Conservation (phyloP, 805 yeast species). For the Barnettozyma siamensis region DNA sequence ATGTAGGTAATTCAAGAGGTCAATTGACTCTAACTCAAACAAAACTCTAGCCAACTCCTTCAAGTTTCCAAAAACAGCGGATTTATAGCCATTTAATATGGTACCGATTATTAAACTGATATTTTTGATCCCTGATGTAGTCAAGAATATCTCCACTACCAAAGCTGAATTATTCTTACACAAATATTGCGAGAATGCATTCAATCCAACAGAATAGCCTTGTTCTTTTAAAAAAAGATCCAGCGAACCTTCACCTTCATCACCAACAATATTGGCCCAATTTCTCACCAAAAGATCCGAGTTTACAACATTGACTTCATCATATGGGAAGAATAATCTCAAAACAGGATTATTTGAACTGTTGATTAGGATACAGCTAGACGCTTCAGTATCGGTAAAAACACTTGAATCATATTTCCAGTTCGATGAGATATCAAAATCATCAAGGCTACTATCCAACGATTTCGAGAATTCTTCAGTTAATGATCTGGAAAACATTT, state of each 20-base stretch:
- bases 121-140: slow-evolving; percentile 39
- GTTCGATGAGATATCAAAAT: slow-evolving; percentile 14
- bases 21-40: slow-evolving; percentile 43
- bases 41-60: slow-evolving; percentile 34
- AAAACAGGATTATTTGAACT: slow-evolving; percentile 30
- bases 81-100: slow-evolving; percentile 26
- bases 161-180: slow-evolving; percentile 34
- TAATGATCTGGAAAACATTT: slow-evolving; percentile 2
- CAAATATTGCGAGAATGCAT: slow-evolving; percentile 38
- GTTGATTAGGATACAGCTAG: slow-evolving; percentile 35
- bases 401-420: slow-evolving; percentile 17
- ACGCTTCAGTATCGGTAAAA: slow-evolving; percentile 20
- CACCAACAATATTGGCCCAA: slow-evolving; percentile 60
- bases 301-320: not conserved
- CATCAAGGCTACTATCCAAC: slow-evolving; percentile 5
- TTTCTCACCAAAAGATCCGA: slow-evolving; percentile 28
- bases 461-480: not conserved
- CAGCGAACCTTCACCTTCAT: slow-evolving; percentile 50
- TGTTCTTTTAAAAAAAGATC: slow-evolving; percentile 32
- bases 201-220: slow-evolving; percentile 33
- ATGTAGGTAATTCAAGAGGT: slow-evolving; percentile 40
- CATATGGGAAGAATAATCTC: slow-evolving; percentile 43
- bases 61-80: slow-evolving; percentile 13
- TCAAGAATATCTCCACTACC: slow-evolving; percentile 44
- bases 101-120: slow-evolving; percentile 29